Percentiles rank a stretch among this genome's conserved stretches.
phyloP scores from a whole-genome alignment of 345 rosid genomes.

The Pistacia integerrima region DNA sequence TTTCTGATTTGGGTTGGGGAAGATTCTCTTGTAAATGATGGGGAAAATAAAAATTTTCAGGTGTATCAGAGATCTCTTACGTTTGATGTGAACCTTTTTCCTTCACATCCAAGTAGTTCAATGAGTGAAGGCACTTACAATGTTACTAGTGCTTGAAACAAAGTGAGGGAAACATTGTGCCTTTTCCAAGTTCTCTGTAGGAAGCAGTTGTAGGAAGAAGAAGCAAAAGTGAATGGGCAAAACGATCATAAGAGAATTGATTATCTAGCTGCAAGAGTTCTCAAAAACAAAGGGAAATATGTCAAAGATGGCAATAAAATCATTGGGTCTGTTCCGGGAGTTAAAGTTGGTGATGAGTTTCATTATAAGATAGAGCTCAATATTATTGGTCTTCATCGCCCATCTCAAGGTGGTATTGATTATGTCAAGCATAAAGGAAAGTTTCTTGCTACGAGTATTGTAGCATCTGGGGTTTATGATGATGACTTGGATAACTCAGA shows the following conservation, averaged over 20 bases:
- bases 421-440: too few relatives aligned
- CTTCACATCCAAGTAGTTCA: slow-evolving; percentile 35
- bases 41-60: slow-evolving; percentile 12
- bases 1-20: background rate
- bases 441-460: too few relatives aligned
- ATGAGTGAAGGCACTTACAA: slow-evolving; percentile 22
- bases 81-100: slow-evolving; percentile 51
- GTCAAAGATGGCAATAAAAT: slow-evolving; percentile 33
- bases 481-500: too few relatives aligned
- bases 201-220: slow-evolving; percentile 72
- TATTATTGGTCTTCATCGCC: too few relatives aligned
- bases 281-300: slow-evolving; percentile 49
- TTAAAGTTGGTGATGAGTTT: too few relatives aligned
- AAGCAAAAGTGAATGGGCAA: slow-evolving; percentile 44
- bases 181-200: too few relatives aligned
- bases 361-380: too few relatives aligned
- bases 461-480: too few relatives aligned
- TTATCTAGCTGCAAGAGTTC: slow-evolving; percentile 53
- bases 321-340: too few relatives aligned
- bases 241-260: slow-evolving; percentile 52
- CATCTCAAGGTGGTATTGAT: too few relatives aligned
- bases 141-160: slow-evolving; percentile 18
- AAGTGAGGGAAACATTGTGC: too few relatives aligned
- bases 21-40: background rate
- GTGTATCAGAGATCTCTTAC: slow-evolving; percentile 20